A percentile compares a stretch with the other conserved stretches of the same genome.
phyloP scores from a whole-genome alignment of 1,139 yeast species.

The Taiozyma sp. region DNA sequence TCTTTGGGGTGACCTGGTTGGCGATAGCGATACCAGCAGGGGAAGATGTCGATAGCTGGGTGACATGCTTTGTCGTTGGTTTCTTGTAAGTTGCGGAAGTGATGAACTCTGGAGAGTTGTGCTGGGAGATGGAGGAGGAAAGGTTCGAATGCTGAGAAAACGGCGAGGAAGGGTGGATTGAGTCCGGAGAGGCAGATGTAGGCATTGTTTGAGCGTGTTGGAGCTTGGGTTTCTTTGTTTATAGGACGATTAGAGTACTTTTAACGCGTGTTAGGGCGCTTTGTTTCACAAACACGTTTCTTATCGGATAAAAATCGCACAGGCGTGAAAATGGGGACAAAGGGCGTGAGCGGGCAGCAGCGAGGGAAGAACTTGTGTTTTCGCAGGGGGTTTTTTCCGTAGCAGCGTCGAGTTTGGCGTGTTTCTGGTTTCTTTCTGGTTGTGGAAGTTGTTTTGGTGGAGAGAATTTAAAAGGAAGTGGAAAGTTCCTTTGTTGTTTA shows the following conservation, averaged over 20 bases:
- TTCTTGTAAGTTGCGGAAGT: constrained; percentile 23
- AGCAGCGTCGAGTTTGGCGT: background rate
- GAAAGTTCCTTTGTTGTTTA: background rate
- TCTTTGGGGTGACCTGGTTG: constrained; percentile 74
- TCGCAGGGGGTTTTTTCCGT: background rate
- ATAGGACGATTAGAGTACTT: background rate
- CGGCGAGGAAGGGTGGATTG: constrained; percentile 22
- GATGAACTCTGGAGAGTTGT: constrained; percentile 21
- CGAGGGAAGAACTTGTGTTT: background rate
- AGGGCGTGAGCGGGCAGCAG: background rate
- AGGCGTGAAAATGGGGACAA: background rate
- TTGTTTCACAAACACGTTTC: constrained; percentile 1
- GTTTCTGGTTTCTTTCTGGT: background rate
- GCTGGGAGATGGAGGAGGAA: constrained; percentile 19
- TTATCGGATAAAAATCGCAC: background rate
- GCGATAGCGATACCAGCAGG: constrained; percentile 91
- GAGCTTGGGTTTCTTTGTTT: background rate
- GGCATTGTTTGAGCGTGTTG: background rate
- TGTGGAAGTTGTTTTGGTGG: background rate
- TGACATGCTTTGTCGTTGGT: constrained; percentile 23
- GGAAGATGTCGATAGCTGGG: constrained; percentile 63
- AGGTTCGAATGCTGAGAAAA: constrained; percentile 18
- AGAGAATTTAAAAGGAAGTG: background rate
- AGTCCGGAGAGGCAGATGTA: constrained; percentile 14
- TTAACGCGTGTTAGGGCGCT: background rate